Evolutionary conservation across 2,329 filamentous ascomycete genomes (phyloP), one percentile per base, ranked within the genome.

Genomic region (Nemania sp.): DNA sequence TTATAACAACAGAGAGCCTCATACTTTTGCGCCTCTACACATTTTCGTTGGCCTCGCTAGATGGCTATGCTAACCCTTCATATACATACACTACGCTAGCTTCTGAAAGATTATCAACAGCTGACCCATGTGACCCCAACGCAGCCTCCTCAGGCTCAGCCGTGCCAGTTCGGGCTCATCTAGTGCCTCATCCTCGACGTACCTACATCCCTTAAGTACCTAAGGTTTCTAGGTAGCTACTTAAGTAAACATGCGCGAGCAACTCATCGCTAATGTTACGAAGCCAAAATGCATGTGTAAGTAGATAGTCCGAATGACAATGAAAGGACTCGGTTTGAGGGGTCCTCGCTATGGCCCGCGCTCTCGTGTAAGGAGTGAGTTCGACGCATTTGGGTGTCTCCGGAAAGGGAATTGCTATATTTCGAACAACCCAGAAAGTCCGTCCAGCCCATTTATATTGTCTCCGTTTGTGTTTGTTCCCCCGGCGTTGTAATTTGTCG

Each of bases 371-470:
- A 5, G 9, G 7, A 29, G 25, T 29, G 20, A 46, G 13, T 46
- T 6, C 9, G n/a, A 37, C 46, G 32, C 42, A 35, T 5, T 15
- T 12, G 34, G 15, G 40, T n/a, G 10, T 9, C n/a, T 18, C n/a
- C 2, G 20, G 11, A 9, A 39, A 4, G 18, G 25, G 20, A 21
- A 13, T 12, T 48, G 9, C 29, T 64, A 73, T 46, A 68, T 65
- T 47, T 76, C 71, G 51, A 80, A 87, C 49, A 87, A 73, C 43
- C 79, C 80, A 5, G 83, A 82, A 15, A 87, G 79, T 0, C 83
- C 83, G 52, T 86, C 83, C 50, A 87, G 70, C 10, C 73, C 79
- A 63, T 86, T 83, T 0, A 78, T 82, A 67, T 72, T 55, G 66
- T 72, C 57, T 67, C 69, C 54, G 20, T 59, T 48, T 11, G 57